Conservation (phyloP, 2,329 filamentous ascomycete species). For the Gnomoniopsis smithogilvyi region DNA sequence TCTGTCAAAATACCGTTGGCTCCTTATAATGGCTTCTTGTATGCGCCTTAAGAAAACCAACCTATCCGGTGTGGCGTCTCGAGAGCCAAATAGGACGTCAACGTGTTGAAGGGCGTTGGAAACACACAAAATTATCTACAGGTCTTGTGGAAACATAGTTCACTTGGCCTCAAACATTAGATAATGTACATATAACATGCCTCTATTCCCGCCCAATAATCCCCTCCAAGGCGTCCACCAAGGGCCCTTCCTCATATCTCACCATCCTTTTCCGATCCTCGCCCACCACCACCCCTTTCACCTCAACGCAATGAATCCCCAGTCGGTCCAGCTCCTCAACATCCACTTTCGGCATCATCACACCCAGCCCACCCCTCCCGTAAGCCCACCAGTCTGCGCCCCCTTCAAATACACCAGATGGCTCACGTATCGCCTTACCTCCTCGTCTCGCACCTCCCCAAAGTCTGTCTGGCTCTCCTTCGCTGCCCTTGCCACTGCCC, state of each 20-base stretch:
- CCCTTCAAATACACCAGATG: conserved; percentile 80
- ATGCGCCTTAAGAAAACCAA: too few species aligned
- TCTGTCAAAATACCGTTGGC: too few species aligned
- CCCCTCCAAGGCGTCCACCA: conserved; percentile 62
- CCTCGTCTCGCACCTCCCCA: conserved; percentile 25
- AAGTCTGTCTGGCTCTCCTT: conserved; percentile 59
- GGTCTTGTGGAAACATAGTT: too few species aligned
- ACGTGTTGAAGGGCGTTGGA: too few species aligned
- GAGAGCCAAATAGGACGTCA: too few species aligned
- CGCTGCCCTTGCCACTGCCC: conserved; percentile 72
- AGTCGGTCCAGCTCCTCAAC: conserved; percentile 57
- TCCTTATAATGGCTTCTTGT: too few species aligned
- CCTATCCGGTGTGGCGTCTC: too few species aligned
- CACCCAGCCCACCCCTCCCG: conserved; percentile 20
- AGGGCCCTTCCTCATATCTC: conserved; percentile 71
- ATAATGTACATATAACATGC: neutral
- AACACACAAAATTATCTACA: too few species aligned
- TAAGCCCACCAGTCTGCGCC: neutral
- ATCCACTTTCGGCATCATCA: conserved; percentile 68
- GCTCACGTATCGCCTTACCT: conserved; percentile 67
- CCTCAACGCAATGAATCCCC: conserved; percentile 73
- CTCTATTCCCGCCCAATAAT: conserved; percentile 5
- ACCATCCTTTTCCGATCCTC: conserved; percentile 46
- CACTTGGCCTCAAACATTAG: neutral
- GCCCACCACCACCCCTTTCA: conserved; percentile 66